Evolutionary conservation across 768 basidiomycete species (phyloP).

Genomic region (Termitomyces sp.): DNA sequence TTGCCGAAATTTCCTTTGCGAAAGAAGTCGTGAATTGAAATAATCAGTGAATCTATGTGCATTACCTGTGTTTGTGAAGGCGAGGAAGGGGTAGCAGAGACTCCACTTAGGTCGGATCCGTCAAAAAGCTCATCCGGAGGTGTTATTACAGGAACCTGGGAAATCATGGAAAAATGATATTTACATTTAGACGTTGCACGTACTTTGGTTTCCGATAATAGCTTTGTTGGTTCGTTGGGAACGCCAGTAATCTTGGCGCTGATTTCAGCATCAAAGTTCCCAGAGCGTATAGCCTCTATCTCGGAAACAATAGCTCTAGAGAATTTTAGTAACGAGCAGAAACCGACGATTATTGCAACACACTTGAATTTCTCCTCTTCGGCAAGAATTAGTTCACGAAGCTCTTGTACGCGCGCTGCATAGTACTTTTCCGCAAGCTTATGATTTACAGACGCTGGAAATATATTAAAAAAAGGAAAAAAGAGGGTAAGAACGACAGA

Average conservation of each 20-base stretch:
- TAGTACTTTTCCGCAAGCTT: conserved; percentile 76
- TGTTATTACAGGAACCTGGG: conserved; percentile 3
- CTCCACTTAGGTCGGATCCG: conserved; percentile 30
- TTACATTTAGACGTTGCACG: neutral
- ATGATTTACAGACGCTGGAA: conserved; percentile 56
- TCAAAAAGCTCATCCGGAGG: conserved; percentile 21
- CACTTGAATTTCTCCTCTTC: conserved; percentile 83
- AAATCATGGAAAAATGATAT: neutral
- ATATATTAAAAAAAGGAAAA: conserved; percentile 6
- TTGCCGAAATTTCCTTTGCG: neutral
- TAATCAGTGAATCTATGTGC: neutral
- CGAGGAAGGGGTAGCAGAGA: conserved; percentile 25
- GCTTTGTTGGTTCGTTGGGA: conserved; percentile 5
- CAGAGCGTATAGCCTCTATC: conserved; percentile 71
- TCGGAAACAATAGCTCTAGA: conserved; percentile 61
- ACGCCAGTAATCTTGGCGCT: conserved; percentile 22
- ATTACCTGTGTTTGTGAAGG: conserved; percentile 18
- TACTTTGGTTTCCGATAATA: neutral
- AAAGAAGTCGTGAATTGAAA: neutral
- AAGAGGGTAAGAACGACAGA: conserved; percentile 15
- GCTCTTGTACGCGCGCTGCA: conserved; percentile 59
- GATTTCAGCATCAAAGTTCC: conserved; percentile 56
- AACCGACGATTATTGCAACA: conserved; percentile 10
- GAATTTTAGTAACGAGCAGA: neutral
- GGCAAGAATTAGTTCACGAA: conserved; percentile 61